phyloP scores from a whole-genome alignment of 768 basidiomycete genomes.

The Obba rivulosa region DNA sequence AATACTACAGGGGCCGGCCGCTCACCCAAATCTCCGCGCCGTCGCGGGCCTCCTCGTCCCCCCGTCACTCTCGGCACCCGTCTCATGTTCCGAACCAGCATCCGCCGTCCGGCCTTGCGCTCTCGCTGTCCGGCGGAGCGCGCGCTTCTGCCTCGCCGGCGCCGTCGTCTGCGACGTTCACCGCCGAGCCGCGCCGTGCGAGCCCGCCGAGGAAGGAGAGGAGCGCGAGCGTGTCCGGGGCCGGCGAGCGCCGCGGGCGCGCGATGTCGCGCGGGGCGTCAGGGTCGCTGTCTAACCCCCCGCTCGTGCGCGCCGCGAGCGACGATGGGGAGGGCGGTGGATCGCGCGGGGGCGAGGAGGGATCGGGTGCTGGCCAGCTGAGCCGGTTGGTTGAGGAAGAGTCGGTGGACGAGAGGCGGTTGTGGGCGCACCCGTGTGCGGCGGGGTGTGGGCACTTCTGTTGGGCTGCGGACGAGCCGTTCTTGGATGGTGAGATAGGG shows the following conservation, averaged over 20 bases:
- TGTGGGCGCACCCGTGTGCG: conserved; percentile 63
- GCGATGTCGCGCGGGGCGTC: conserved; percentile 8
- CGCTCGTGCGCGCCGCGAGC: conserved; percentile 4
- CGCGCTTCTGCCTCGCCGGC: no score
- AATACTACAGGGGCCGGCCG: conserved; percentile 57
- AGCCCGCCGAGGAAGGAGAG: background rate
- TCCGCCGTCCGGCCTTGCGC: no score
- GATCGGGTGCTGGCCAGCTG: no score
- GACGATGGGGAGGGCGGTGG: conserved; percentile 11
- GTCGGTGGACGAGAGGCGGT: background rate
- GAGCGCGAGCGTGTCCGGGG: background rate
- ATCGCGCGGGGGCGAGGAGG: conserved; percentile 4
- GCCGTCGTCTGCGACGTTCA: background rate
- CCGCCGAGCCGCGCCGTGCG: background rate
- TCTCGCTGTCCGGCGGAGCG: no score
- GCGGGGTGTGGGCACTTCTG: conserved; percentile 82
- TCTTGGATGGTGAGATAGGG: background rate
- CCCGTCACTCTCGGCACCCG: no score
- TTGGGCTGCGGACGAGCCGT: conserved; percentile 11
- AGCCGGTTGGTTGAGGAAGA: no score
- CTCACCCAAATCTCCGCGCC: conserved; percentile 20
- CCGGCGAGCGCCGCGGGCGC: conserved; percentile 8
- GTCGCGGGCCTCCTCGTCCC: background rate
- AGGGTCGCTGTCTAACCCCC: background rate
- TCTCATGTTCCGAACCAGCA: no score